Conservation (phyloP, 148 eudicot genomes). For the Chenopodium berlandieri region DNA sequence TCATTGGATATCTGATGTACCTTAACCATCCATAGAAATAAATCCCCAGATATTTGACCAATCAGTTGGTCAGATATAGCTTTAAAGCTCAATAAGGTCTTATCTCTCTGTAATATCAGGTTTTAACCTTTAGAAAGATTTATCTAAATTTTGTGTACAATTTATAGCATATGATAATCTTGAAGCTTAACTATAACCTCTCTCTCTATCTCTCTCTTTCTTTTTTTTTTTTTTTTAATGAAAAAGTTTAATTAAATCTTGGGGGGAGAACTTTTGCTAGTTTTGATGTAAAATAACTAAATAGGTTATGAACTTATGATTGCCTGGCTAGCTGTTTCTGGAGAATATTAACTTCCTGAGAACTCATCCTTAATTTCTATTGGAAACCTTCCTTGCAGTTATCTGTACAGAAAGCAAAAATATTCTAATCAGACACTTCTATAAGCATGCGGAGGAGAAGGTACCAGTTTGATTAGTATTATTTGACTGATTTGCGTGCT, state of each 20-base stretch:
- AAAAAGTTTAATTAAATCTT: neutral
- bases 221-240: neutral
- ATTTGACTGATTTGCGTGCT: neutral
- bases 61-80: no score
- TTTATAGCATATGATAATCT: neutral
- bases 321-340: neutral
- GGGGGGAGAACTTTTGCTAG: neutral
- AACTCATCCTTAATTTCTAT: neutral
- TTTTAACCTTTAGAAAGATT: no score
- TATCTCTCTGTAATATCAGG: no score
- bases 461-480: constrained; percentile 28
- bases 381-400: constrained; percentile 40
- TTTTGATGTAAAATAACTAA: neutral
- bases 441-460: constrained; percentile 79
- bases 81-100: no score
- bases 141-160: no score
- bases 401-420: constrained; percentile 69
- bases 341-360: neutral
- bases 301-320: neutral
- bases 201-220: no score
- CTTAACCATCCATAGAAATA: no score
- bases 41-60: no score
- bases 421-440: constrained; percentile 72
- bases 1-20: no score
- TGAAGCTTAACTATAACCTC: neutral